Base-by-base conservation (phyloP, 2,329 filamentous ascomycete genomes). In the Cytospora paraplurivora region DNA sequence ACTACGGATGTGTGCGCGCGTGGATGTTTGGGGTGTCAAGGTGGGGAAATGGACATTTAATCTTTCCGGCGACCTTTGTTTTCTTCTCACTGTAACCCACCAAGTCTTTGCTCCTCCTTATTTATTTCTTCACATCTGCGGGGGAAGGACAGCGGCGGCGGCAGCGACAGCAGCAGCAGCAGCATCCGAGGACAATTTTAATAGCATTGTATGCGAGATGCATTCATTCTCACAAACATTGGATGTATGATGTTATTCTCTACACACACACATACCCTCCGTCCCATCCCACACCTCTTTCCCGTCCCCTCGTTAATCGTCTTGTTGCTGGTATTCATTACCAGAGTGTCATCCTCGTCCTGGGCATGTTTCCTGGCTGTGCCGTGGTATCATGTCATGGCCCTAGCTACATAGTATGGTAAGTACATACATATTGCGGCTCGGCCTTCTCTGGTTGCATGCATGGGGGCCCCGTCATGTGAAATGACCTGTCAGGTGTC, bases 131-230 rank as follows among this genome's bases (percentile, higher is more conserved):
- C 47, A 49, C 61, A 61, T 58, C 47, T 58, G 54, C 61, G 21
- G 27, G 19, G 56, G 41, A 58, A 54, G 33, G 37, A 55, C 56
- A 59, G 61, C 61, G 59, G 59, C 44, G 44, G 54, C 44, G n/a
- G 35, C 17, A 15, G 54, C 55, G 19, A 41, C 56, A 58, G 60
- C 41, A 47, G 55, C 56, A 56, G 54, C 44, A 27, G 35, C 17
- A 27, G 54, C 55, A 47, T 35, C 19, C 32, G 57, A 55, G 56
- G 50, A 52, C 56, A 35, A 59, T 19, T 63, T 53, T 63, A 63
- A 63, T 63, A 59, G 62, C 62, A 63, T 63, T 55, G 56, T 59
- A 62, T 55, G 62, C 56, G 56, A 63, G 62, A 63, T 50, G 62
- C 50, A 59, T 57, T 53, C 50, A 59, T 49, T 47, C 41, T 62